Evolutionary conservation across 208 protist genomes (phyloP).

Genomic region (Lotmaria passim): DNA sequence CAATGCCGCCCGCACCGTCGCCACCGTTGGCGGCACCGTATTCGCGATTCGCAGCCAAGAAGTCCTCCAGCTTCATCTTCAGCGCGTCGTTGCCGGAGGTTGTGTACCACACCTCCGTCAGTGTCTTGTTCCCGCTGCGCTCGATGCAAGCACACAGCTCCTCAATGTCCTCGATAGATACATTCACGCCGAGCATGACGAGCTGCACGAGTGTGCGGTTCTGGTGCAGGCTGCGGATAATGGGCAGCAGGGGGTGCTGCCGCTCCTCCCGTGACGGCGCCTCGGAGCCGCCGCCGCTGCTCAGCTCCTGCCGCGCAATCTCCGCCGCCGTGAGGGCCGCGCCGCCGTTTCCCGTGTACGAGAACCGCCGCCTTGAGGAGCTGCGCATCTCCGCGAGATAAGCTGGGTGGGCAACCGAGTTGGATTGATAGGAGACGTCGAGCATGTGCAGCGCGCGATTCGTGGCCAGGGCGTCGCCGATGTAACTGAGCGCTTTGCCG

Average conservation of each 20-base stretch:
- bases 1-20: constrained; percentile 11
- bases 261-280: constrained; percentile 33
- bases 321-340: constrained; percentile 19
- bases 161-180: constrained; percentile 68
- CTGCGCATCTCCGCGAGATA: constrained; percentile 43
- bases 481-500: constrained; percentile 34
- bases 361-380: constrained; percentile 38
- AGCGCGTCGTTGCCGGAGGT: constrained; percentile 51
- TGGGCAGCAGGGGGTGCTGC: constrained; percentile 60
- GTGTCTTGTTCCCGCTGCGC: constrained; percentile 48
- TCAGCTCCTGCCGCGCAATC: constrained; percentile 24
- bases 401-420: constrained; percentile 47
- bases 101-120: constrained; percentile 62
- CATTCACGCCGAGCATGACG: constrained; percentile 59
- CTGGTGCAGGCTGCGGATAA: constrained; percentile 60
- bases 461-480: constrained; percentile 40
- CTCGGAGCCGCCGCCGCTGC: constrained; percentile 20
- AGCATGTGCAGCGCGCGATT: constrained; percentile 51
- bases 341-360: constrained; percentile 11
- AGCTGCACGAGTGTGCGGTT: constrained; percentile 56
- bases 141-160: constrained; percentile 76
- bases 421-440: constrained; percentile 67
- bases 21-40: too few relatives aligned
- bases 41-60: constrained; percentile 52
- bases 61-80: constrained; percentile 67